Base-by-base conservation (phyloP, 2,329 filamentous ascomycete genomes). In the Penicillium sp. region DNA sequence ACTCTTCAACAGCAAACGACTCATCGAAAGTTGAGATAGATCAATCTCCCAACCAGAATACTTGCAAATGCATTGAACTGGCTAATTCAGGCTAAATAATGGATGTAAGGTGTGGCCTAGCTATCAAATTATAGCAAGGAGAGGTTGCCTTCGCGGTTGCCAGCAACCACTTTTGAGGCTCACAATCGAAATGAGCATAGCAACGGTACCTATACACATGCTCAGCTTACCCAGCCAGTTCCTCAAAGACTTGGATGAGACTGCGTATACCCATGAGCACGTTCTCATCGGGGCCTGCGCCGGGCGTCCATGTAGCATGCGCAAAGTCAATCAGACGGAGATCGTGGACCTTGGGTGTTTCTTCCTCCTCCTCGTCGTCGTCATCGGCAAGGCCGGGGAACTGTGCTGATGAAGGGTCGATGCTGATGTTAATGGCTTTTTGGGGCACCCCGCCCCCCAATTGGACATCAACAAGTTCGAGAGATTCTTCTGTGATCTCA, bases 291-390 rank as follows among this genome's bases (percentile, higher is more conserved):
- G 90, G 89, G 0, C 94, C 94, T 69, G 89, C 78, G 1, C 92
- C 91, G 0, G 91, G 90, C 1, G 87, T 89, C 88, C 90, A 98
- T 52, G 82, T 79, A 11, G 95, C 95, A 76, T 99, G 95, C 1
- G 95, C 95, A 82, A 99, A 99, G 75, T 99, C 95, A 68, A 99
- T 99, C 63, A 99, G 83, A 72, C 94, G 95, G 52, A 97, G 82
- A 12, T 87, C 84, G 69, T 89, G 91, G 45, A 96, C 85, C 68
- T 88, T 88, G 0, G 89, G 89, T 11, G 75, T 71, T 61, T 78
- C 75, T 57, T 82, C 81, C 2, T 86, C 84, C 2, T 80, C 81
- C 1, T 20, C 20, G 20, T 80, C 81, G 0, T 82, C 80, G 1
- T 81, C 80, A 1, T 81, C 80, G 0, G 79, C 80, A 1, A 83